Evolutionary conservation across 164 flowering plant genomes (phyloP).

Genomic region (Aristolochia fimbriata): DNA sequence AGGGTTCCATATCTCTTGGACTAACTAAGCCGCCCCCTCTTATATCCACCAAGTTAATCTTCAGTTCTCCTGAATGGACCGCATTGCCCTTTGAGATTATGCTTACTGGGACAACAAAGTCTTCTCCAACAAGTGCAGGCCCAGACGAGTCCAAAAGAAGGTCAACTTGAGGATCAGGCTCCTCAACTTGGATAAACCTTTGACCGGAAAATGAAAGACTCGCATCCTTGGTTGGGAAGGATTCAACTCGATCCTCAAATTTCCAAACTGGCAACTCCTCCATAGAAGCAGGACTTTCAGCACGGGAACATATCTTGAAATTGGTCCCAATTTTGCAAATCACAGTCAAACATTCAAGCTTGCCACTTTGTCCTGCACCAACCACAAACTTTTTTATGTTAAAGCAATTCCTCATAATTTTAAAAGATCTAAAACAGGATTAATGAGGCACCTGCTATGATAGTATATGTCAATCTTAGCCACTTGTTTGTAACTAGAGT

Average conservation of each 20-base stretch:
- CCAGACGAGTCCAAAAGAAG: conserved; percentile 54
- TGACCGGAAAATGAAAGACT: conserved; percentile 75
- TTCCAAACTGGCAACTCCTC: conserved; percentile 91
- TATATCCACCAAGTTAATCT: conserved; percentile 88
- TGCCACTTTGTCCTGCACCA: conserved; percentile 83
- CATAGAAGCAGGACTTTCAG: conserved; percentile 98
- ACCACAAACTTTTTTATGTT: conserved; percentile 8
- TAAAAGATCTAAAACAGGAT: conserved; percentile 2
- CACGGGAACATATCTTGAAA: conserved; percentile 78
- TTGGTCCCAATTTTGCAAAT: conserved; percentile 56
- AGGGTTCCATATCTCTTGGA: conserved; percentile 75
- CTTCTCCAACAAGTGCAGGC: conserved; percentile 91
- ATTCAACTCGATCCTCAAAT: conserved; percentile 71
- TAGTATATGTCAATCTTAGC: conserved; percentile 71
- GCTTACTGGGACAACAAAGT: conserved; percentile 63
- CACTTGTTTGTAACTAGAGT: conserved; percentile 59
- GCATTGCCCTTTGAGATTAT: conserved; percentile 65
- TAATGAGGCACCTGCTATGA: conserved; percentile 52
- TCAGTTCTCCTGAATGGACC: conserved; percentile 76
- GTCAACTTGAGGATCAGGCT: conserved; percentile 80
- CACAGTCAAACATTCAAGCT: conserved; percentile 86
- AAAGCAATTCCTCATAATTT: neutral
- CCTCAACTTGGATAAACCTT: conserved; percentile 84
- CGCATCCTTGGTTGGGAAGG: conserved; percentile 80
- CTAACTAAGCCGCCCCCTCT: conserved; percentile 80